phyloP scores from a whole-genome alignment of 1,284 basidiomycete genomes.

The Cryptococcus jaspeensis region DNA sequence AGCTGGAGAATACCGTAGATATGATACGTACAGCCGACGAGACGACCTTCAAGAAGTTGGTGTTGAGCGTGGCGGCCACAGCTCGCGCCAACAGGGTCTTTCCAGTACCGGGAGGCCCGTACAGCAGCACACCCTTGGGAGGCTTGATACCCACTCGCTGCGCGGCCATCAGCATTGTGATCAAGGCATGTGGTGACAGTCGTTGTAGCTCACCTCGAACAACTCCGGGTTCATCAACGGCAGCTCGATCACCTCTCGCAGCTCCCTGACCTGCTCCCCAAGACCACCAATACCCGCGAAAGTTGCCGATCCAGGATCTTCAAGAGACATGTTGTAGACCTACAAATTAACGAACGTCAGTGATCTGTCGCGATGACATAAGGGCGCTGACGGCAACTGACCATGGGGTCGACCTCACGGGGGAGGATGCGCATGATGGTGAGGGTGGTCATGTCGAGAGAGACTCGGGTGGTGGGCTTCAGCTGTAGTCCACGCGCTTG shows the following conservation, averaged over 20 bases:
- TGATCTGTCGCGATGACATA: background rate
- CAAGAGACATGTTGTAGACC: conserved; percentile 98
- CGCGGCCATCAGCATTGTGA: background rate
- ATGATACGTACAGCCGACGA: conserved; percentile 70
- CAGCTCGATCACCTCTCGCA: conserved; percentile 96
- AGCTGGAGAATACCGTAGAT: background rate
- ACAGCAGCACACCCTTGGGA: conserved; percentile 94
- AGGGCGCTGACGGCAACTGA: conserved; percentile 14
- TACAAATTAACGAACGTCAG: background rate
- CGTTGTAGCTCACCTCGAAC: conserved; percentile 58
- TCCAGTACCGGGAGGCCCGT: conserved; percentile 91
- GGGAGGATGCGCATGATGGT: conserved; percentile 99
- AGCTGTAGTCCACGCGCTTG: conserved; percentile 54
- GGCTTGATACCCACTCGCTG: conserved; percentile 93
- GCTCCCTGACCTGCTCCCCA: conserved; percentile 91
- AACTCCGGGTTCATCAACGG: conserved; percentile 94
- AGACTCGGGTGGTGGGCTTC: conserved; percentile 91
- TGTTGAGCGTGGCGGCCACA: conserved; percentile 91
- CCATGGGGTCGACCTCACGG: conserved; percentile 94
- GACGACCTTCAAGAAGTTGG: conserved; percentile 98
- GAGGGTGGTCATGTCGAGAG: conserved; percentile 98
- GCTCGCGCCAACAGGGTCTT: conserved; percentile 95
- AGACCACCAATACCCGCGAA: conserved; percentile 98
- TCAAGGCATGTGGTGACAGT: too few relatives aligned
- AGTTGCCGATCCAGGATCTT: conserved; percentile 91